Evolutionary conservation across 139 green algal species (phyloP), one percentile per base, ranked within the genome.

Genomic region (Chlorella ohadii): DNA sequence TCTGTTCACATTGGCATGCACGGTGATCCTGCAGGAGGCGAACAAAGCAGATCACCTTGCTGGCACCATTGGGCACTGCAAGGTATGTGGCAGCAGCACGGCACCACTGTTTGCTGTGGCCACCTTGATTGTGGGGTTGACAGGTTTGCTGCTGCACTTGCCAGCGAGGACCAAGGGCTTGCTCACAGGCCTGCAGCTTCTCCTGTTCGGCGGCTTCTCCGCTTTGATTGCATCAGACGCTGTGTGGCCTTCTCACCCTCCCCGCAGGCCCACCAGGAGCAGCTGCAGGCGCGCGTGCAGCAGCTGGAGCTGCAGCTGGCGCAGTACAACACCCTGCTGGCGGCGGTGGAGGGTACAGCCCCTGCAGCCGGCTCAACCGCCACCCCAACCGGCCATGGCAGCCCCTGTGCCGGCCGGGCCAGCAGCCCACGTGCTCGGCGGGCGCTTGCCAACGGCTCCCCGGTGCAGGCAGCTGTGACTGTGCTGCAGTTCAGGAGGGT

Each of bases 261-360:
- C 41, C 17, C 11, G 15, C 75, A 81, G 75, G 59, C 76, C 12
- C 36, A 47, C 59, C 76, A 82, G 34, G 33, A 31, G 12, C 36
- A 68, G 79, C 79, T 84, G 79, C 47, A 78, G 31, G 57, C 57
- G 47, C 59, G 76, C 3, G 36, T 66, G 0, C 55, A 80, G 36
- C 38, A 51, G 34, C 68, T 85, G 68, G 66, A 85, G 80, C 68
- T 79, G 68, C 80, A 79, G 80, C 51, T 85, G 11, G 70, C 68
- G 13, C 13, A 79, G 56, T 77, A 72, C 61, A 79, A 64, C 56
- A 56, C 55, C 20, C 38, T 85, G 68, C 68, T 85, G 25, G 63
- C 55, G 23, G 39, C 56, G 19, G 78, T 65, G 1, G 78, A 73
- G 63, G 59, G 25, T 1, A n/a, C 25, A 66, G 59, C 22, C 59